Evolutionary conservation across 805 yeast species (phyloP), one percentile per base, ranked within the genome.

Genomic region (Candida piceae): DNA sequence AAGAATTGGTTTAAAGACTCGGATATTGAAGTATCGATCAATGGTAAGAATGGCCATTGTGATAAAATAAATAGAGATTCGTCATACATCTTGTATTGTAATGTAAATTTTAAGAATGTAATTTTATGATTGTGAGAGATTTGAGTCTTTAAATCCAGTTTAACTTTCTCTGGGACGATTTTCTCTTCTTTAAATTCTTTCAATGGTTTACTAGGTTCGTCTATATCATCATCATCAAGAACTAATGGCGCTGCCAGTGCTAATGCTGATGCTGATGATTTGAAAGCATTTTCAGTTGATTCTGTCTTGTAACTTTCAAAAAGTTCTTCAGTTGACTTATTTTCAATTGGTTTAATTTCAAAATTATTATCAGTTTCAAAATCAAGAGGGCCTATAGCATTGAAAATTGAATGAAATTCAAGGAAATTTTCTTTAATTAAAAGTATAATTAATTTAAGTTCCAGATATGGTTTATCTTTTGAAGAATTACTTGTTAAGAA

Each of bases 171-270:
- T 4, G 53, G 22, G 9, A 26, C 17, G 16, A 32, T 17, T 16
- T 36, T 37, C 16, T 16, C 23, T 1, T 40, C n/a, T 10, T 23
- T 29, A 10, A 25, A 16, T 4, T 29, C 12, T 22, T 34, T 34
- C 13, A 18, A 25, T 10, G 47, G 34, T 12, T 41, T 44, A n/a
- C 30, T 28, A 11, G 36, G 26, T 4, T 42, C 50, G 22, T 49
- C 60, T n/a, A 62, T 65, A 7, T 69, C 76, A 17, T 75, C 83
- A 15, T 76, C 84, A 24, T 82, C 90, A 26, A 76, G 78, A 4
- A 70, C 67, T 26, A 89, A 64, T 0, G 96, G 95, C 8, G 93
- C 93, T 5, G 96, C 96, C 48, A 88, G 56, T 0, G 97, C 93
- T 33, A 89, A 62, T 0, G 95, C 95, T 43, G 82, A 84, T 0